Base-by-base conservation (phyloP, 2,329 filamentous ascomycete species). In the Cadophora malorum region DNA sequence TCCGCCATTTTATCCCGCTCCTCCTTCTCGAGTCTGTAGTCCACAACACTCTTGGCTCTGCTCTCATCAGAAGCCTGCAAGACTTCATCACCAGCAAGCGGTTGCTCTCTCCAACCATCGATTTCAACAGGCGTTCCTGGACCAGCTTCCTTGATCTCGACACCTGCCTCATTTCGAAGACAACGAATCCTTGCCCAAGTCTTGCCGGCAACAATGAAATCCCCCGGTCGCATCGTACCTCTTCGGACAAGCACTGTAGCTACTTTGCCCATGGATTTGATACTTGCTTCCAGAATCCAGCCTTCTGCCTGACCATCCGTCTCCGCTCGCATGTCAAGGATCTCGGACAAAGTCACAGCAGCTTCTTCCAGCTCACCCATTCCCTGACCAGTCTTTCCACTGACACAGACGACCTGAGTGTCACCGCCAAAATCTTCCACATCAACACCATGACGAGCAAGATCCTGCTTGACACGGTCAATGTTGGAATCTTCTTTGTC, bases 381-480 rank as follows among this genome's bases (percentile, higher is more conserved):
- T 60, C 96, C 96, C 78, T 91, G 83, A 0, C 96, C 96, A 0
- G 96, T 98, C 82, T 96, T 97, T 55, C 95, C 96, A 76, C 93
- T 97, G 49, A 99, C 94, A 64, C 87, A 88, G 2, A 98, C 92
- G 21, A 94, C 92, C 79, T 98, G 96, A 21, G 96, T 93, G 71
- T 99, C 96, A 67, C 96, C 96, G 50, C 96, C 96, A 75, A 88
- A 97, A 76, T 98, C 96, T 81, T 99, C 96, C 65, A 99, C 91
- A 74, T 97, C 91, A 35, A 99, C 89, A 8, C 92, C 93, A 75
- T 97, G 86, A 1, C 89, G 85, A 9, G 92, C 88, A 28, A 99
- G 88, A 78, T 98, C 96, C 66, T 90, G 85, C 81, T 98, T 98
- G 70, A 98, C 94, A 59, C 88, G 87, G 52, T 97, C 91, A 12